Percentiles rank a stretch among this genome's conserved stretches.
Evolutionary conservation across 2,329 filamentous ascomycete species (phyloP).

Genomic region (Tolypocladium inflatum): DNA sequence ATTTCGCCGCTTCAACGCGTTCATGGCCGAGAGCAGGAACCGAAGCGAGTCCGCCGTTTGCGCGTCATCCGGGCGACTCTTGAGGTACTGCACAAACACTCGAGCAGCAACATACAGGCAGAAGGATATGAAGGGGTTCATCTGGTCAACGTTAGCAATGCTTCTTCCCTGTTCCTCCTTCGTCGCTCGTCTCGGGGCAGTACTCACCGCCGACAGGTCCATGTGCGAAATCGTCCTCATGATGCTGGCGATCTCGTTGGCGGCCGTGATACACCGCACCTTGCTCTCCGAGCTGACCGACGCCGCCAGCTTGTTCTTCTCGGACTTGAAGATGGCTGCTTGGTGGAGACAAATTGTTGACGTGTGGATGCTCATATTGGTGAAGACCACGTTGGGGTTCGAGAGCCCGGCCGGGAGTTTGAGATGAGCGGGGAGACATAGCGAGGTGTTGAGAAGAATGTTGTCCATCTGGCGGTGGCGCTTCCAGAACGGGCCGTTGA

Average conservation of each 20-base stretch:
- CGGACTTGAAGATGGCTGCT: slow-evolving; percentile 94
- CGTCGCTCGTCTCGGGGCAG: neutral
- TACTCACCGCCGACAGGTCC: slow-evolving; percentile 68
- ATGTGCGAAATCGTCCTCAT: slow-evolving; percentile 93
- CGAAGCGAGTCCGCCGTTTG: slow-evolving; percentile 73
- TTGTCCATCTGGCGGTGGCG: slow-evolving; percentile 84
- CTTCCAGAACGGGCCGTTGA: slow-evolving; percentile 94
- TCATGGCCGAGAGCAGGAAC: slow-evolving; percentile 85
- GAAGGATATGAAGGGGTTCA: slow-evolving; percentile 93
- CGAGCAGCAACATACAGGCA: slow-evolving; percentile 92
- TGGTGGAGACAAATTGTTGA: slow-evolving; percentile 97
- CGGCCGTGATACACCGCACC: slow-evolving; percentile 83
- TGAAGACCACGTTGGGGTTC: slow-evolving; percentile 81
- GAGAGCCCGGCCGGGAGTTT: slow-evolving; percentile 67
- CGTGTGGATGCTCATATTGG: slow-evolving; percentile 95
- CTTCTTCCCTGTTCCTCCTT: no score
- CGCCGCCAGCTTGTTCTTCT: slow-evolving; percentile 70
- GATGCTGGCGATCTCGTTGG: slow-evolving; percentile 85
- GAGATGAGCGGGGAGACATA: slow-evolving; percentile 71
- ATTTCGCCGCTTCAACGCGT: slow-evolving; percentile 77
- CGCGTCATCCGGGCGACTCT: slow-evolving; percentile 78
- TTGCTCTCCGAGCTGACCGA: slow-evolving; percentile 84
- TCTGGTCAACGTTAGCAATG: slow-evolving; percentile 38
- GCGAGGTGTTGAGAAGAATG: slow-evolving; percentile 75
- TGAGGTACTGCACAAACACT: slow-evolving; percentile 95